Evolutionary conservation across 495 filamentous ascomycete species (phyloP), one percentile per base, ranked within the genome.

Genomic region (Tetracladium marchalianum): DNA sequence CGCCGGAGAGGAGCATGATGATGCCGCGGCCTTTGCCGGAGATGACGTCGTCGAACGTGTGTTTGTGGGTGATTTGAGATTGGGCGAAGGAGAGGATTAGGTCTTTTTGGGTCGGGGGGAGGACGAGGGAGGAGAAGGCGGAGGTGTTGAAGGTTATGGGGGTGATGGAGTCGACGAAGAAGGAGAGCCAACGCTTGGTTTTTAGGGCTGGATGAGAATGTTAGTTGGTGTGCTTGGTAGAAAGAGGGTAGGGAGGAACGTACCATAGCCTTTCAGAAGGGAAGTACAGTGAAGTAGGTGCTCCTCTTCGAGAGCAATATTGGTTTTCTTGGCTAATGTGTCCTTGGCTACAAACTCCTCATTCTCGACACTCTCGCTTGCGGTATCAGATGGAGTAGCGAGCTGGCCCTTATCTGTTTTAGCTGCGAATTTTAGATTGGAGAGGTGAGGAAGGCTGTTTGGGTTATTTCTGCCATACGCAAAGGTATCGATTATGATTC

Each of bases 171-270:
- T 81, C 85, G 37, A 95, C 78, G 24, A 77, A 80, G 54, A 93
- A 90, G 62, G 90, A 84, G 1, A 93, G 73, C 88, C 88, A 95
- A 3, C 85, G 65, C 66, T 92, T 93, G 60, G n/a, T n/a, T n/a
- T n/a, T n/a, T n/a, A n/a, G n/a, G n/a, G n/a, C n/a, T n/a, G n/a
- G n/a, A n/a, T n/a, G n/a, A n/a, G n/a, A n/a, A n/a, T n/a, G n/a
- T n/a, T n/a, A n/a, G n/a, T n/a, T n/a, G n/a, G n/a, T n/a, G n/a
- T n/a, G n/a, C n/a, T n/a, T n/a, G n/a, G n/a, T n/a, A n/a, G n/a
- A n/a, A n/a, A n/a, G n/a, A n/a, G n/a, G n/a, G n/a, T n/a, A n/a
- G n/a, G n/a, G n/a, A n/a, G n/a, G n/a, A n/a, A n/a, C n/a, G n/a
- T n/a, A n/a, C n/a, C 77, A 55, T 90, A 95, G 15, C 88, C 88